These are phyloP conservation scores for Emmonsiellopsis sp. DNA, from an alignment of 2,329 filamentous ascomycete genomes.

Conservation along the genomic window DNA sequence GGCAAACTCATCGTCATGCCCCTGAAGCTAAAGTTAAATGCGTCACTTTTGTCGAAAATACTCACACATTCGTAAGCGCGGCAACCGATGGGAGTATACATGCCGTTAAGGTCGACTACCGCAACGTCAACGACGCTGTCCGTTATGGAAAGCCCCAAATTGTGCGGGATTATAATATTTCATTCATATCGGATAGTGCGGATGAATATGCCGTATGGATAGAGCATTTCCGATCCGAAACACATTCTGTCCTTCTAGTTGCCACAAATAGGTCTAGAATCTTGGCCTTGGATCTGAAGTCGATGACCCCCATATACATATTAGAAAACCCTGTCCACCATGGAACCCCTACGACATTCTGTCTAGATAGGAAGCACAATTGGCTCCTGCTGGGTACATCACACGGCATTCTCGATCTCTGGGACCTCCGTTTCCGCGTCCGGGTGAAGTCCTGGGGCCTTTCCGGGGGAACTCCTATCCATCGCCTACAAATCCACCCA, in stretches of 20 bases:
- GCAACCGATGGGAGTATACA: constrained; percentile 85
- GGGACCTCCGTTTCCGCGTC: constrained; percentile 93
- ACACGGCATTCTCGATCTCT: constrained; percentile 85
- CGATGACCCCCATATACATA: constrained; percentile 72
- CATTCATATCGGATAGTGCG: constrained; percentile 20
- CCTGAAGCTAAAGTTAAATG: constrained; percentile 65
- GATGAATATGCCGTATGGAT: constrained; percentile 80
- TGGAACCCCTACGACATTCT: constrained; percentile 85
- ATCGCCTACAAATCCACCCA: constrained; percentile 70
- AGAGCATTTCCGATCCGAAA: constrained; percentile 80
- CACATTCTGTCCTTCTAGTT: constrained; percentile 70
- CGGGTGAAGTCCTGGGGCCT: constrained; percentile 83
- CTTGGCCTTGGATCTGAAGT: constrained; percentile 74
- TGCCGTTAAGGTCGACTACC: constrained; percentile 72
- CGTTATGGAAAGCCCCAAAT: constrained; percentile 71
- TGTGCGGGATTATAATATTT: constrained; percentile 71
- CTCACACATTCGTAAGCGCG: constrained; percentile 85
- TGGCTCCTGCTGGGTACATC: constrained; percentile 90
- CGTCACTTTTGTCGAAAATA: constrained; percentile 85
- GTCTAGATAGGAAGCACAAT: constrained; percentile 72
- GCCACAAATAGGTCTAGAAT: constrained; percentile 81
- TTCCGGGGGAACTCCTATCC: constrained; percentile 68
- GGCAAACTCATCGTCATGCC: constrained; percentile 73
- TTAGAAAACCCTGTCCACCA: constrained; percentile 86
- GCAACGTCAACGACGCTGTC: constrained; percentile 47